Conservation (phyloP, 2,329 filamentous ascomycete genomes). For the Scopulariopsis brevicaulis region DNA sequence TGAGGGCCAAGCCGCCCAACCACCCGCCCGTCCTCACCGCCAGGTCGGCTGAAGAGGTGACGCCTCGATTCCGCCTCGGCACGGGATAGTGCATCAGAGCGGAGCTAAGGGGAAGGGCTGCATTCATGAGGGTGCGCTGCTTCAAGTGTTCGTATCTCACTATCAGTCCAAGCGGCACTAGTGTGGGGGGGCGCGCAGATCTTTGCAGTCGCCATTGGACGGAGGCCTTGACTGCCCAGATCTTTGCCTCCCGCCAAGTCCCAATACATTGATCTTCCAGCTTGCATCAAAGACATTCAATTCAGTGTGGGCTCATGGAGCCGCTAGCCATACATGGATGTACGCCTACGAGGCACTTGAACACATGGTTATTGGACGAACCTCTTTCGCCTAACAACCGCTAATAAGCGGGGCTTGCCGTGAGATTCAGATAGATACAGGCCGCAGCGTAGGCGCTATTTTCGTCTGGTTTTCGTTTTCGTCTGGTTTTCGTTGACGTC, state of each 20-base stretch:
- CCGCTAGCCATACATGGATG: too few relatives aligned
- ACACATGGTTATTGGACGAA: too few relatives aligned
- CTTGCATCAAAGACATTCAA: neutral
- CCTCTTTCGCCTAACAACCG: neutral
- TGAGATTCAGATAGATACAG: neutral
- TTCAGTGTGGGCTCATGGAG: too few relatives aligned
- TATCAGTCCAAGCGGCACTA: neutral
- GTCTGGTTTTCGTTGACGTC: neutral
- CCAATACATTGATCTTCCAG: neutral
- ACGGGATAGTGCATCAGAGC: too few relatives aligned
- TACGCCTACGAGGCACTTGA: too few relatives aligned
- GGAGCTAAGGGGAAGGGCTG: too few relatives aligned
- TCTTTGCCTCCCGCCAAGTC: neutral
- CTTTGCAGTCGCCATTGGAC: neutral
- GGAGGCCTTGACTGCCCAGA: neutral
- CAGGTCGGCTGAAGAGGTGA: too few relatives aligned
- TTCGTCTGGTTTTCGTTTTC: neutral
- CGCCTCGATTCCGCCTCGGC: too few relatives aligned
- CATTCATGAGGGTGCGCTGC: too few relatives aligned
- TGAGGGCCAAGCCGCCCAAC: too few relatives aligned
- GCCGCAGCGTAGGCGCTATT: neutral
- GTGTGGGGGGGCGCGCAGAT: neutral
- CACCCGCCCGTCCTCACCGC: too few relatives aligned
- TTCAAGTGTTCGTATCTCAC: neutral
- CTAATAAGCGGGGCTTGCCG: neutral